These are phyloP conservation scores for Chlorella sp. DNA, from an alignment of 139 green algal species.

Conservation along the genomic window DNA sequence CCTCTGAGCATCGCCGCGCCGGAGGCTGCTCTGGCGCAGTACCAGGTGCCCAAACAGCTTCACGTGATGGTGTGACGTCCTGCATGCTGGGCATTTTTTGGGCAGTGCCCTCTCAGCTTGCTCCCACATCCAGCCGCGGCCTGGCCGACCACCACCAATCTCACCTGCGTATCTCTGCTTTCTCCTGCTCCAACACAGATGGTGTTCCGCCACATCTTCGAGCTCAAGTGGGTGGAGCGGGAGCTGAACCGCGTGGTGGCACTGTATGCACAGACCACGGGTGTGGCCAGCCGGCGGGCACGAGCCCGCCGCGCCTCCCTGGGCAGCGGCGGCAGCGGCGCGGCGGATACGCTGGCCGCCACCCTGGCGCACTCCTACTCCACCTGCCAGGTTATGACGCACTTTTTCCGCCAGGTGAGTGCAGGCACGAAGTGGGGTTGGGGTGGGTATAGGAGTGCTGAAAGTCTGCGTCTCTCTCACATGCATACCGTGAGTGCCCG, in stretches of 20 bases:
- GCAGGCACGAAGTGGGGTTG: too few relatives aligned
- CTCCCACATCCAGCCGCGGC: too few relatives aligned
- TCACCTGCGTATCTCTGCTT: too few relatives aligned
- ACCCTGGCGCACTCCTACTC: constrained; percentile 63
- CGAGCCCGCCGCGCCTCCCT: neutral
- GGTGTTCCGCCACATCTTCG: constrained; percentile 88
- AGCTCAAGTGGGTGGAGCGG: constrained; percentile 86
- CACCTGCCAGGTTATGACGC: constrained; percentile 74
- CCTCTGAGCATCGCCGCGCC: constrained; percentile 83
- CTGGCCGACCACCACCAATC: too few relatives aligned
- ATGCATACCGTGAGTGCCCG: too few relatives aligned
- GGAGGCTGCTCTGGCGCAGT: constrained; percentile 78
- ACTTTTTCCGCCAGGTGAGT: constrained; percentile 70
- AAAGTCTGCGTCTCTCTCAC: too few relatives aligned
- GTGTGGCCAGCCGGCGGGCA: constrained; percentile 34
- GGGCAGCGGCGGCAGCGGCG: neutral
- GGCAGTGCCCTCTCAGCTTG: too few relatives aligned
- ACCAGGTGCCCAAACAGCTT: constrained; percentile 52
- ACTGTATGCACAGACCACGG: constrained; percentile 62
- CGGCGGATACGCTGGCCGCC: neutral
- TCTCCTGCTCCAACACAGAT: constrained; percentile 54
- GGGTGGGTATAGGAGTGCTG: too few relatives aligned
- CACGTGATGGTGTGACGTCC: too few relatives aligned
- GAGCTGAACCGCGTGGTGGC: constrained; percentile 75
- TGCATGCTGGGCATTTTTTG: too few relatives aligned